A percentile compares a stretch with the other conserved stretches of the same genome.
Conservation (phyloP, 169 alveolate species). For the Eimeria zaria region DNA sequence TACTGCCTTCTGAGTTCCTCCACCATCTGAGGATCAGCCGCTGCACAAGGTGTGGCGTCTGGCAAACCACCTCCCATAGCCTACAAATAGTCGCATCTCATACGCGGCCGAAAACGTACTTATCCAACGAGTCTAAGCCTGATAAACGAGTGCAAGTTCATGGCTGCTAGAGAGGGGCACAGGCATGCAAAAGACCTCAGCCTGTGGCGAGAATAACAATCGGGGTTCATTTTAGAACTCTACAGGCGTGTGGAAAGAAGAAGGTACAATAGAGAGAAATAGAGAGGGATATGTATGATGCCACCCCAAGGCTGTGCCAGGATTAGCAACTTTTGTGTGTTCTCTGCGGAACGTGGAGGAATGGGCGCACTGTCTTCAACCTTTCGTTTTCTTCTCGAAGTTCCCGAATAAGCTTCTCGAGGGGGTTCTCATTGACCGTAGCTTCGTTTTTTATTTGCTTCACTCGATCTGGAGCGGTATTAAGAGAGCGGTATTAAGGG, state of each 20-base stretch:
- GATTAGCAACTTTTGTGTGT: neutral
- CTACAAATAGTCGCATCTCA: conserved; percentile 18
- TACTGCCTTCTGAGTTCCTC: conserved; percentile 79
- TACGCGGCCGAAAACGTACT: neutral
- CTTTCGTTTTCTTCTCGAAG: conserved; percentile 89
- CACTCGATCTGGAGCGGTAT: conserved; percentile 88
- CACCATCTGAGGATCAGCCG: conserved; percentile 83
- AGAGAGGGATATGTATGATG: neutral
- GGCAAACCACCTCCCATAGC: conserved; percentile 70
- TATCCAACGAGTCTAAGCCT: neutral
- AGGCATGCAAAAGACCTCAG: neutral
- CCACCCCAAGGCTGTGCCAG: neutral
- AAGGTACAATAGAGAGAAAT: neutral
- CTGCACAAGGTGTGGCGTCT: conserved; percentile 86
- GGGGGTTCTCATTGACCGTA: conserved; percentile 92
- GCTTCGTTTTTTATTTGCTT: conserved; percentile 95
- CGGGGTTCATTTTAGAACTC: neutral
- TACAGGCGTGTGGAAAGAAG: neutral
- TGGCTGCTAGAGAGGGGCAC: neutral
- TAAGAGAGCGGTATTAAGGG: neutral
- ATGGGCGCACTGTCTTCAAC: conserved; percentile 58
- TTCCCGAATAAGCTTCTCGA: conserved; percentile 94
- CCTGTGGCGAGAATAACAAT: neutral
- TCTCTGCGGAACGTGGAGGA: neutral
- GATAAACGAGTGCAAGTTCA: too few species aligned